Evolutionary conservation across 1,284 basidiomycete species (phyloP), one percentile per base, ranked within the genome.

Genomic region (Moniliophthora roreri): DNA sequence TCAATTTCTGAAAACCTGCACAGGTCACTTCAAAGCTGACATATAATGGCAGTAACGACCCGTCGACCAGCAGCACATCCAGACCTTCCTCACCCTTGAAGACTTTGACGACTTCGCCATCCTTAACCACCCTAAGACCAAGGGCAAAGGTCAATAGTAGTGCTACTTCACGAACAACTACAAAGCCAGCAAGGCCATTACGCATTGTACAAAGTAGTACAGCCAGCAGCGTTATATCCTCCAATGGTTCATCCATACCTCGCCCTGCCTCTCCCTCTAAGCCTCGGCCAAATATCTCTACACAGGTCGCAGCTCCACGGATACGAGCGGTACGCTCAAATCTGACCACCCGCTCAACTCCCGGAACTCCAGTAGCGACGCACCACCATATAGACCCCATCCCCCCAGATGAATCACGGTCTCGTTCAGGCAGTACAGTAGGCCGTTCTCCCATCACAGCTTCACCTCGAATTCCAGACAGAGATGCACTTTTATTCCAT

Each of bases 61-160:
- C n/a, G n/a, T n/a, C n/a, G n/a, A n/a, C n/a, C n/a, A n/a, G n/a
- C n/a, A n/a, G n/a, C n/a, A n/a, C n/a, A n/a, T n/a, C n/a, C n/a
- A n/a, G 81, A 38, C 78, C 81, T 4, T 62, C 66, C 15, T 84
- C 82, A 4, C 85, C 86, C 23, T 65, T 71, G 53, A 85, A 84
- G 55, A 67, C 69, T 2, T 60, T 66, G 2, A 60, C 70, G 18
- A 69, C 72, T 32, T 69, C 75, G 3, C 65, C 69, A 10, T 50
- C 64, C 21, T 48, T 48, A 28, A 53, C 62, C 15, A 57, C 57
- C 2, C 69, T 77, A 36, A 71, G 79, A 53, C 81, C 81, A 7
- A 84, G 75, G 62, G 83, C 82, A 48, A 87, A 83, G 65, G 74
- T 88, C 28, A 86, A 81, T 60, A 76, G 69, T 55, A 79, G 73